phyloP scores from a whole-genome alignment of 169 alveolate genomes.

The Plasmodium coatneyi region DNA sequence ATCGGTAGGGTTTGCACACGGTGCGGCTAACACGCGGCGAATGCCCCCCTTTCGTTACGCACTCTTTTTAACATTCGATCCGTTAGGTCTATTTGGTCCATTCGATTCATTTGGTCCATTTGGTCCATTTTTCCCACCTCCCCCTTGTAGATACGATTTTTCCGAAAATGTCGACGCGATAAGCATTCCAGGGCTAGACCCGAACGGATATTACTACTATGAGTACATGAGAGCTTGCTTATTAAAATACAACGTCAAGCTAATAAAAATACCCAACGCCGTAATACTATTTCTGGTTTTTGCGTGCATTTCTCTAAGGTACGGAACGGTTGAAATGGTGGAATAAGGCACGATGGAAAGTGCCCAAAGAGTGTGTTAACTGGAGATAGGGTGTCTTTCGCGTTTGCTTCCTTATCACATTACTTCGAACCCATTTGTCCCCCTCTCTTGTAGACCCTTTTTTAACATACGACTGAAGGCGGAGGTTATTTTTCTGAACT shows the following conservation, averaged over 20 bases:
- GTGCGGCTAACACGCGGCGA: not conserved
- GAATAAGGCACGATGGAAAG: not conserved
- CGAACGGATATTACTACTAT: conserved; percentile 85
- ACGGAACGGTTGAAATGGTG: not conserved
- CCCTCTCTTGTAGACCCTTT: conserved; percentile 74
- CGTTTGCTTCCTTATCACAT: not conserved
- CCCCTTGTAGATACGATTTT: conserved; percentile 82
- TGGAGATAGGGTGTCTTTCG: not conserved
- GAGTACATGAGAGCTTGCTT: conserved; percentile 88
- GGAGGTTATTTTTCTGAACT: conserved; percentile 78
- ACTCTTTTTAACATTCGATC: not conserved
- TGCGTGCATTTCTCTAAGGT: conserved; percentile 79
- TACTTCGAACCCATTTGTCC: not conserved
- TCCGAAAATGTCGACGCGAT: conserved; percentile 82
- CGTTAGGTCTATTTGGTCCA: not conserved
- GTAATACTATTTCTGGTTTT: conserved; percentile 79
- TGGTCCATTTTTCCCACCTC: not conserved
- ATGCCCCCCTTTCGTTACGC: conserved; percentile 58
- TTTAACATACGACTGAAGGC: conserved; percentile 78
- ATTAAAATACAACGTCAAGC: conserved; percentile 79
- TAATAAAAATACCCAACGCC: conserved; percentile 83
- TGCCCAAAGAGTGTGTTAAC: not conserved
- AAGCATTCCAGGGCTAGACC: conserved; percentile 84
- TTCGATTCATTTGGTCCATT: too few relatives aligned
- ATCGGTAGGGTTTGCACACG: conserved; percentile 75